phyloP scores from a whole-genome alignment of 2,329 filamentous ascomycete genomes.

The Clathrospora elynae region DNA sequence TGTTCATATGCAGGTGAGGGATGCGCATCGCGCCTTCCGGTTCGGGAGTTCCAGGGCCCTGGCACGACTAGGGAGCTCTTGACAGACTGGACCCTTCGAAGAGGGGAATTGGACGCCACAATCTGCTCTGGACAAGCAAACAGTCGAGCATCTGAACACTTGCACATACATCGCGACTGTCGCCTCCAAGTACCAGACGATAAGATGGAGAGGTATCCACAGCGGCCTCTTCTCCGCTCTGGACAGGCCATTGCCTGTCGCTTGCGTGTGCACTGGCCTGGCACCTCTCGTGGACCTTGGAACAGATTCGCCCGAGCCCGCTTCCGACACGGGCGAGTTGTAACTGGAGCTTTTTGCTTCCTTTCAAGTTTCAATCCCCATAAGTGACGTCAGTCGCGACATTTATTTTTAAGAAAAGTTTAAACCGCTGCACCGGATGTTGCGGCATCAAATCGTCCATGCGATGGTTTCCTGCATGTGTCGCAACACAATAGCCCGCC shows the following conservation, averaged over 20 bases:
- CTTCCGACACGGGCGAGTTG: conserved; percentile 3
- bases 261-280: conserved; percentile 12
- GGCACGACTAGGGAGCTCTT: too few species aligned
- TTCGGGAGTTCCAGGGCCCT: conserved; percentile 17
- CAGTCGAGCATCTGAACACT: neutral
- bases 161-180: neutral
- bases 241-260: conserved; percentile 7
- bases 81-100: conserved; percentile 11
- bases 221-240: conserved; percentile 6
- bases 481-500: too few species aligned
- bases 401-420: conserved; percentile 11
- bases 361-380: conserved; percentile 22
- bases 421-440: neutral
- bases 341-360: conserved; percentile 12
- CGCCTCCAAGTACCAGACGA: neutral
- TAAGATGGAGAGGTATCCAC: neutral
- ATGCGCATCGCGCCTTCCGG: conserved; percentile 23
- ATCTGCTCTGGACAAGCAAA: conserved; percentile 4
- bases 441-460: too few species aligned
- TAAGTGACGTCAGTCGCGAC: conserved; percentile 23
- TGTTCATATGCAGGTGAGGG: conserved; percentile 22
- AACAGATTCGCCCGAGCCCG: conserved; percentile 10
- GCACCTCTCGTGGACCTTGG: conserved; percentile 11
- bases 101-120: conserved; percentile 16
- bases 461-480: too few species aligned